Base-by-base conservation (phyloP, 148 eudicot species). In the Polygonum aviculare region DNA sequence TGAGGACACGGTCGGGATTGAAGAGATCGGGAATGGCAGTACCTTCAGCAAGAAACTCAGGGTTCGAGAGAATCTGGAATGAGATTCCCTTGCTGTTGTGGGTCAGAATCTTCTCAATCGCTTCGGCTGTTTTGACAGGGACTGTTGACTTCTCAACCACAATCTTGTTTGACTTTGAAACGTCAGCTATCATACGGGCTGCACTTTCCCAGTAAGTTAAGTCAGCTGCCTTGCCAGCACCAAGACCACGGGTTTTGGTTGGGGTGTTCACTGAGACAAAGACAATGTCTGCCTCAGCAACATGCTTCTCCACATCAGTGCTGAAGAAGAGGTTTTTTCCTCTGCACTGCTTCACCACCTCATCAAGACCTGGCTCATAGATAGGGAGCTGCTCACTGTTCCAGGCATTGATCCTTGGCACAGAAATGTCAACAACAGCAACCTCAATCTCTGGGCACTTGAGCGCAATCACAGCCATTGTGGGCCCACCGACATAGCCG, bases 121-220 rank as follows among this genome's bases (percentile, higher is more conserved):
- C 92, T 79, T 89, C 92, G 49, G 92, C 92, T 49, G 90, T 89
- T 77, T 89, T 89, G 10, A 89, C 90, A 14, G 92, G 92, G 14
- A 89, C 92, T 35, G 92, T 89, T 11, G 92, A 89, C 50, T 89
- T 87, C 85, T 89, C 92, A 35, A 89, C 92, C 33, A 87, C 92
- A 69, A 89, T 87, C 83, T 89, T 89, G 71, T 83, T 76, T 26
- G 85, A 82, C 35, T 75, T 80, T 11, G 93, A 80, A 3, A 89
- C 89, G 35, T 89, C 87, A 70, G 90, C 93, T 5, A 89, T 89
- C 93, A 89, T 87, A 50, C 90, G 81, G 11, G 93, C 90, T 0
- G 93, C 90, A 36, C 90, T 87, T 77, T 89, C 93, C 90, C 87
- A 89, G 26, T 89, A 89, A 35, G 90, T 89, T 72, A 89, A 79